phyloP scores from a whole-genome alignment of 2,329 filamentous ascomycete species.

The Ophiostoma ips region DNA sequence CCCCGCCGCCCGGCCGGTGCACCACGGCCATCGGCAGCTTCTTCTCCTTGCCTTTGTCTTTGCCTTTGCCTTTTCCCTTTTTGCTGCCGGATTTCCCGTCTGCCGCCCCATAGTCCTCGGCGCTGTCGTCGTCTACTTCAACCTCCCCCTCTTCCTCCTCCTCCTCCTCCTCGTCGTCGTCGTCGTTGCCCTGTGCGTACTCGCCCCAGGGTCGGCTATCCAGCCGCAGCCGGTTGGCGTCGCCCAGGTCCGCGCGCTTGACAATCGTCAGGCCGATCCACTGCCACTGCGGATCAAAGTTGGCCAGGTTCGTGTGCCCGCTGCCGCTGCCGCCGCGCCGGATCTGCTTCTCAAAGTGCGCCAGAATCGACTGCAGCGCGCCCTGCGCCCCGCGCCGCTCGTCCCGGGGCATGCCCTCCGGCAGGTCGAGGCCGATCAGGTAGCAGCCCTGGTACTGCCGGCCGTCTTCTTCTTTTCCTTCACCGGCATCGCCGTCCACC shows the following conservation, averaged over 20 bases:
- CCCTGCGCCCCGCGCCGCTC: constrained; percentile 29
- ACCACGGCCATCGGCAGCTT: constrained; percentile 7
- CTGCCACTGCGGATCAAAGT: constrained; percentile 33
- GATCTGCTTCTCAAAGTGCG: constrained; percentile 35
- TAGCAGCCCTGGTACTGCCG: constrained; percentile 46
- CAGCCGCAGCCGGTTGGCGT: constrained; percentile 21
- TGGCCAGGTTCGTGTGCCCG: constrained; percentile 24
- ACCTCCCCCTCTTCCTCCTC: constrained; percentile 22
- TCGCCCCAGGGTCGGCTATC: constrained; percentile 37
- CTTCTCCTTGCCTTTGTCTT: constrained; percentile 10
- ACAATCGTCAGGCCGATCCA: constrained; percentile 34
- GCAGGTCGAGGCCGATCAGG: constrained; percentile 39
- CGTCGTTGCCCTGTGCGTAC: constrained; percentile 28
- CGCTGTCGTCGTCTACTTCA: constrained; percentile 26
- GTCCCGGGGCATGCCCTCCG: constrained; percentile 21
- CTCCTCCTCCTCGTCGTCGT: constrained; percentile 29
- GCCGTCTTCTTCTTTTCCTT: constrained; percentile 22
- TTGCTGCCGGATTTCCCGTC: constrained; percentile 17
- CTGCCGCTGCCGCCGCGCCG: constrained; percentile 12
- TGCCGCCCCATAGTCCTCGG: constrained; percentile 13
- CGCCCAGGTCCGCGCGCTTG: constrained; percentile 24
- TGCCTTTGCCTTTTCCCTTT: constrained; percentile 19
- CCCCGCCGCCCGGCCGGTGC: constrained; percentile 11
- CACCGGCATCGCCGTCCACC: constrained; percentile 6
- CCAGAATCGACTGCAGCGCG: constrained; percentile 29